These are phyloP conservation scores for Gardenia jasminoides DNA, from an alignment of 257 asterid species.

Conservation along the genomic window DNA sequence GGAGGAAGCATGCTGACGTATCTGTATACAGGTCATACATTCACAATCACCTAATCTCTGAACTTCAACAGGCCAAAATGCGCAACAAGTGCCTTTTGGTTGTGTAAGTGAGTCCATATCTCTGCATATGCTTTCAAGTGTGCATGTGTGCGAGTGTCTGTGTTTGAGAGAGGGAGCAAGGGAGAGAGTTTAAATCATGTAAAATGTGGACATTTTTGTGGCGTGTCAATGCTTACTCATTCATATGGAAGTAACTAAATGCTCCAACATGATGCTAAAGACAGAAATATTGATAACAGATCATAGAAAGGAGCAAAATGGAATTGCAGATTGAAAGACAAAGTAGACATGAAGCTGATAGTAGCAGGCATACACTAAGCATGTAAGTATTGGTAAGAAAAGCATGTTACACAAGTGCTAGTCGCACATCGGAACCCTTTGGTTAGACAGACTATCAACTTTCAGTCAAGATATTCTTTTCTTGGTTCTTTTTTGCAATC, in stretches of 20 bases:
- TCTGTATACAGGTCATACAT: neutral
- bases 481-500: too few relatives aligned
- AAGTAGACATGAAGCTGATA: neutral
- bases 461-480: too few relatives aligned
- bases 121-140: neutral
- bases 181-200: neutral
- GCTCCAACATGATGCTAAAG: neutral
- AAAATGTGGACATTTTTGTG: neutral
- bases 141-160: neutral
- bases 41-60: constrained; percentile 3
- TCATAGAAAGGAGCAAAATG: neutral
- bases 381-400: too few relatives aligned
- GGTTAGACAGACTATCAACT: too few relatives aligned
- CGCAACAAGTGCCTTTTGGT: neutral
- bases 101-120: neutral
- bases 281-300: neutral
- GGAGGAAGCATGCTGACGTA: neutral
- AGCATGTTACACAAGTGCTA: too few relatives aligned
- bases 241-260: neutral
- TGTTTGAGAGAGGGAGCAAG: neutral
- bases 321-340: neutral
- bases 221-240: neutral
- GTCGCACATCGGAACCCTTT: too few relatives aligned
- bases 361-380: neutral
- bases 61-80: neutral